Percentiles rank a stretch among this genome's conserved stretches.
Evolutionary conservation across 2,329 filamentous ascomycete genomes (phyloP).

Genomic region (Ascochyta fabae): DNA sequence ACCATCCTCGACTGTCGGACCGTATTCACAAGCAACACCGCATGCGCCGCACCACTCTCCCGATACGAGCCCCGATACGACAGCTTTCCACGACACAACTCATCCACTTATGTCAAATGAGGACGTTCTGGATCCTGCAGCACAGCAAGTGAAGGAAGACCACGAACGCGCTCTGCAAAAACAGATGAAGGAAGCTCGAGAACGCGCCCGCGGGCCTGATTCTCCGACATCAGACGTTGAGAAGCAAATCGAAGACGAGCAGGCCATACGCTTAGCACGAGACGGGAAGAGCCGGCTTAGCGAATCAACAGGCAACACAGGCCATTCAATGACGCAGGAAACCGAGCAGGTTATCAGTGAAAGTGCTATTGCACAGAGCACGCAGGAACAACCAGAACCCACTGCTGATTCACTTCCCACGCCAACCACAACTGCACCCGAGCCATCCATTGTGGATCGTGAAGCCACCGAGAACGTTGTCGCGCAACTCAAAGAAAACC

Average conservation of each 20-base stretch:
- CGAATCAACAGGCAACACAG: conserved; percentile 23
- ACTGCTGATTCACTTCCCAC: conserved; percentile 46
- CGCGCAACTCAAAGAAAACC: conserved; percentile 17
- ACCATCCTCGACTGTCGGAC: conserved; percentile 70
- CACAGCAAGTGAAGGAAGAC: conserved; percentile 58
- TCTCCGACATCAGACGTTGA: conserved; percentile 65
- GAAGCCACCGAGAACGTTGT: conserved; percentile 28
- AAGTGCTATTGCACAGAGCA: conserved; percentile 6
- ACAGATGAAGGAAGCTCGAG: conserved; percentile 55
- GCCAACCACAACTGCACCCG: conserved; percentile 43
- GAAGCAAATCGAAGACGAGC: conserved; percentile 62
- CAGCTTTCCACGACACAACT: conserved; percentile 50
- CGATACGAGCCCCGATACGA: conserved; percentile 76
- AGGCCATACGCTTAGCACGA: conserved; percentile 49
- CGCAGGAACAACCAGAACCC: conserved; percentile 23
- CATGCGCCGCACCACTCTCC: conserved; percentile 71
- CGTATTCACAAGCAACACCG: conserved; percentile 76
- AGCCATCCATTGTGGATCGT: conserved; percentile 34
- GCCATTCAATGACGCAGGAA: conserved; percentile 35
- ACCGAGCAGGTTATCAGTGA: conserved; percentile 28
- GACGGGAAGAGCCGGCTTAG: conserved; percentile 40
- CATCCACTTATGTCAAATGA: conserved; percentile 36
- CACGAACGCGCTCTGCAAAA: conserved; percentile 60
- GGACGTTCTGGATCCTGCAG: conserved; percentile 44
- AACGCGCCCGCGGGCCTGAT: conserved; percentile 51